A percentile compares a stretch with the other conserved stretches of the same genome.
These are phyloP conservation scores for Phaeomoniella chlamydospora DNA, from an alignment of 2,329 filamentous ascomycete genomes.

Conservation along the genomic window DNA sequence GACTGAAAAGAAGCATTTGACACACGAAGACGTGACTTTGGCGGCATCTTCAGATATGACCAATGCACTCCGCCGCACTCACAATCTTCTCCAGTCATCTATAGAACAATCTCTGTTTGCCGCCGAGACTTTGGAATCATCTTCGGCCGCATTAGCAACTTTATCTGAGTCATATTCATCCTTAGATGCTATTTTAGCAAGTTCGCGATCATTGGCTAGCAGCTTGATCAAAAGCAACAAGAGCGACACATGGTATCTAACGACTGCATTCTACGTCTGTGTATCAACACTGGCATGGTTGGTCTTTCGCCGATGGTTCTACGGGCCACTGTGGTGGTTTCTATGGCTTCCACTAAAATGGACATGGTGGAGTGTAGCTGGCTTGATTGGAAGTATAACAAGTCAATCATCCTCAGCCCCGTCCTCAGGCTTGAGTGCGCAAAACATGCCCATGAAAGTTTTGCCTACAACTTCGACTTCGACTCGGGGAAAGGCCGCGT, in stretches of 20 bases:
- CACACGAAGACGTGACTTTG: slow-evolving; percentile 58
- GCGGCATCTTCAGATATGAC: slow-evolving; percentile 75
- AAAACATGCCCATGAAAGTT: background rate
- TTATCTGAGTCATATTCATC: slow-evolving; percentile 69
- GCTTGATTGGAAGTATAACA: slow-evolving; percentile 35
- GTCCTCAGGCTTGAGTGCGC: background rate
- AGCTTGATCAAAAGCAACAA: slow-evolving; percentile 79
- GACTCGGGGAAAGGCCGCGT: background rate
- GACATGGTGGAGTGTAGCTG: slow-evolving; percentile 43
- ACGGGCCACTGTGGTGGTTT: slow-evolving; percentile 83
- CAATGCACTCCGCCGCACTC: slow-evolving; percentile 65
- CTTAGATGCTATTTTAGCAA: slow-evolving; percentile 62
- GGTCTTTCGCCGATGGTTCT: slow-evolving; percentile 68
- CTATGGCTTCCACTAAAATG: slow-evolving; percentile 68
- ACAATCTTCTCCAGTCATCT: slow-evolving; percentile 74
- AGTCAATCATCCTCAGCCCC: too few relatives aligned
- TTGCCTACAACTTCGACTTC: background rate
- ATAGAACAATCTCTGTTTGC: slow-evolving; percentile 79
- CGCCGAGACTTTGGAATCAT: slow-evolving; percentile 57
- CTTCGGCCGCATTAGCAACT: slow-evolving; percentile 61
- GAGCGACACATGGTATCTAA: slow-evolving; percentile 94
- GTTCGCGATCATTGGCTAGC: slow-evolving; percentile 59
- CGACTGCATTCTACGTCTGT: slow-evolving; percentile 76
- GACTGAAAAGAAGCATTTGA: slow-evolving; percentile 31
- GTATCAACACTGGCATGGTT: slow-evolving; percentile 69